phyloP scores from a whole-genome alignment of 2,329 filamentous ascomycete genomes.

The Rhinocladiella similis region DNA sequence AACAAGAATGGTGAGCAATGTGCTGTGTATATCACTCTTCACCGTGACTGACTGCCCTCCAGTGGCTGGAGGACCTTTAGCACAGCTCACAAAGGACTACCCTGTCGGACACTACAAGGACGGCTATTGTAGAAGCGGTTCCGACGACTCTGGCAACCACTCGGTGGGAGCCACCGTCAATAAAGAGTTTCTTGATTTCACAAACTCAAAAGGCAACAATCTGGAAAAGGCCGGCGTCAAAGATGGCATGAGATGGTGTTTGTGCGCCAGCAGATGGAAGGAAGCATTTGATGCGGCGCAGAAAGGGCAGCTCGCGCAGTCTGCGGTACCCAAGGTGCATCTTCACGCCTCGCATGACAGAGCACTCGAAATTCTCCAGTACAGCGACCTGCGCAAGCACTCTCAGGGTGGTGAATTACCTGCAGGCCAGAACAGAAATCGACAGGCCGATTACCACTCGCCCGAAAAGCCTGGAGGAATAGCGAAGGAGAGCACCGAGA shows the following conservation, averaged over 20 bases:
- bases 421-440: slow-evolving; percentile 6
- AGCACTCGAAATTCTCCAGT: slow-evolving; percentile 35
- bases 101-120: slow-evolving; percentile 63
- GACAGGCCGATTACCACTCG: slow-evolving; percentile 9
- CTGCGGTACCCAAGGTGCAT: slow-evolving; percentile 32
- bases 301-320: slow-evolving; percentile 36
- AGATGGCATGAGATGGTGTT: slow-evolving; percentile 63
- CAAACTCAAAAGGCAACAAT: slow-evolving; percentile 60
- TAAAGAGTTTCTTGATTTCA: slow-evolving; percentile 63
- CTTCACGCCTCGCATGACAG: slow-evolving; percentile 39
- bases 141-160: slow-evolving; percentile 60
- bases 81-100: slow-evolving; percentile 57
- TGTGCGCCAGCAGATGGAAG: slow-evolving; percentile 61
- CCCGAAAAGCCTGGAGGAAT: slow-evolving; percentile 9
- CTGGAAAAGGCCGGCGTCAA: slow-evolving; percentile 56
- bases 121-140: slow-evolving; percentile 60
- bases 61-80: slow-evolving; percentile 60
- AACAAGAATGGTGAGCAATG: slow-evolving; percentile 26
- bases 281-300: slow-evolving; percentile 59
- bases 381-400: slow-evolving; percentile 38
- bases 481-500: slow-evolving; percentile 12
- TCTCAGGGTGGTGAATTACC: slow-evolving; percentile 29
- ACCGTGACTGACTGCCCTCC: neutral
- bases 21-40: neutral
- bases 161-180: slow-evolving; percentile 59